phyloP scores from a whole-genome alignment of 768 basidiomycete species.

The Krasilnikovozyma curviuscula region DNA sequence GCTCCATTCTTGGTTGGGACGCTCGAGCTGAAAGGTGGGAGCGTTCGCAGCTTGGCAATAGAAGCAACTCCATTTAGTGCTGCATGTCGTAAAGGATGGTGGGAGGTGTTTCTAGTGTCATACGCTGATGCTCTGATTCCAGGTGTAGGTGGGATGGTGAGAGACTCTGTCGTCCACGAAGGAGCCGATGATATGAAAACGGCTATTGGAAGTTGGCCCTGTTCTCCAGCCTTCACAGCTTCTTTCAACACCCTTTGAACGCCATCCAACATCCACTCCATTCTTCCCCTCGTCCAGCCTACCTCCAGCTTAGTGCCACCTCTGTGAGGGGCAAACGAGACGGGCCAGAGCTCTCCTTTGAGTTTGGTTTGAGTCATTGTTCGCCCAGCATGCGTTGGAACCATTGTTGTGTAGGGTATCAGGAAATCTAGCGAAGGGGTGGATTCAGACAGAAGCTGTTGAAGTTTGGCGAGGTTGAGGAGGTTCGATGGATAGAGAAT shows the following conservation, averaged over 20 bases:
- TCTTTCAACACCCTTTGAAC: slow-evolving; percentile 37
- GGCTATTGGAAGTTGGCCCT: slow-evolving; percentile 54
- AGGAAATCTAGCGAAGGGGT: too few species aligned
- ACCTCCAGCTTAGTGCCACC: slow-evolving; percentile 38
- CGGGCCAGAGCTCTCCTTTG: slow-evolving; percentile 68
- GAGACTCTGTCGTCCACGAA: slow-evolving; percentile 14
- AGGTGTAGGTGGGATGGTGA: slow-evolving; percentile 25
- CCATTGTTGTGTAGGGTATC: slow-evolving; percentile 19
- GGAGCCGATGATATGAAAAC: slow-evolving; percentile 40
- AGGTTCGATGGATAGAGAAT: too few species aligned
- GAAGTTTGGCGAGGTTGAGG: too few species aligned
- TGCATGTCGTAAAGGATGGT: slow-evolving; percentile 71
- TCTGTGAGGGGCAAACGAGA: slow-evolving; percentile 16
- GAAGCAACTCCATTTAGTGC: slow-evolving; percentile 39
- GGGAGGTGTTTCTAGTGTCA: slow-evolving; percentile 50
- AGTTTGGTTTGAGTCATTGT: slow-evolving; percentile 43
- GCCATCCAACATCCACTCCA: slow-evolving; percentile 57
- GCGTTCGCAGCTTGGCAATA: slow-evolving; percentile 23
- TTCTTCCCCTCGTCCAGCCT: slow-evolving; percentile 44
- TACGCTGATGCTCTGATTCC: slow-evolving; percentile 30
- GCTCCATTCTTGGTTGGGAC: slow-evolving; percentile 38
- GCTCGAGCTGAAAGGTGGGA: slow-evolving; percentile 21
- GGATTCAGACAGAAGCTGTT: too few species aligned
- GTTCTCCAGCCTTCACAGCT: slow-evolving; percentile 32
- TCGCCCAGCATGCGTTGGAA: slow-evolving; percentile 49